Conservation (phyloP, 192 early-diverging fungal genomes). For the Linnemannia exigua region DNA sequence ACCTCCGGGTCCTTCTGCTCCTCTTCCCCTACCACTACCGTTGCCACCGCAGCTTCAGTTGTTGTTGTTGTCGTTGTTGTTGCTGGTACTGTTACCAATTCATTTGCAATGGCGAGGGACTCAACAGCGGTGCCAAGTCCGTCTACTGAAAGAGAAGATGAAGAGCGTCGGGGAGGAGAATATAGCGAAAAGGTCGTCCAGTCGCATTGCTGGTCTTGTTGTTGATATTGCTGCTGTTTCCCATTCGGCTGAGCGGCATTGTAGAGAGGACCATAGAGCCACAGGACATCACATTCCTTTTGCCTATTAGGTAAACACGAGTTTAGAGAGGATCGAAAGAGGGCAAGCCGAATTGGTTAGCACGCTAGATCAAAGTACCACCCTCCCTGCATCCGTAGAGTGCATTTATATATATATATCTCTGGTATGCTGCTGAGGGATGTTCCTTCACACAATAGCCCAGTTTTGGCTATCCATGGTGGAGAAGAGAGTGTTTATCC, state of each 20-base stretch:
- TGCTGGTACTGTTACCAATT: background rate
- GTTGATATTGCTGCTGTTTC: background rate
- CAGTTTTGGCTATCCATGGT: background rate
- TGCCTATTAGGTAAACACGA: conserved; percentile 28
- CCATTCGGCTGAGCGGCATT: conserved; percentile 9
- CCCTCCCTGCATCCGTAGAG: background rate
- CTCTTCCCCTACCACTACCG: background rate
- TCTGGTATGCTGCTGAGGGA: background rate
- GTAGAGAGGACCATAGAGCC: conserved; percentile 52
- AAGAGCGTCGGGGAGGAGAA: background rate
- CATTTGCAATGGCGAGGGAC: background rate
- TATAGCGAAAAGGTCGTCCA: background rate
- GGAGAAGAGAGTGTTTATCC: no score
- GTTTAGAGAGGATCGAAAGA: background rate
- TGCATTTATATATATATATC: background rate
- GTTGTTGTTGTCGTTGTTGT: conserved; percentile 5
- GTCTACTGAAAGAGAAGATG: background rate
- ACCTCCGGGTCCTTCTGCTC: no score
- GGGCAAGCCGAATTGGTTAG: background rate
- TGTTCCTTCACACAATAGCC: background rate
- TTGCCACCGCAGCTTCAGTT: background rate
- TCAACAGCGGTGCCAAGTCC: background rate
- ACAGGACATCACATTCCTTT: conserved; percentile 51
- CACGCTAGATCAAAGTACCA: background rate
- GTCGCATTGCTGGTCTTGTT: background rate